Percentiles rank a stretch among this genome's conserved stretches.
Conservation (phyloP, 331 rosid genomes). For the Telfairia occidentalis region DNA sequence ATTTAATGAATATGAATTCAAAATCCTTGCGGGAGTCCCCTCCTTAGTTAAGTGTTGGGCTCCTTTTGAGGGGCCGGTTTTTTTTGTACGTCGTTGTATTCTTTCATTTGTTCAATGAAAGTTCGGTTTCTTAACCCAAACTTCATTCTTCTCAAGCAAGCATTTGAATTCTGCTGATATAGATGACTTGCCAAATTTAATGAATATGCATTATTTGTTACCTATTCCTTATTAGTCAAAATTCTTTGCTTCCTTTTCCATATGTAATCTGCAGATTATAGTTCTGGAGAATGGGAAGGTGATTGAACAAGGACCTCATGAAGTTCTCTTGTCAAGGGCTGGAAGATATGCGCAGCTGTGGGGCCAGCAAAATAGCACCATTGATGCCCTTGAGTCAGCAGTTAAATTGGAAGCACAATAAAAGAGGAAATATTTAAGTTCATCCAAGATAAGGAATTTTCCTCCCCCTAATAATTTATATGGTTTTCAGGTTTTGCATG, state of each 20-base stretch:
- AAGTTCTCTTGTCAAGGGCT: conserved; percentile 52
- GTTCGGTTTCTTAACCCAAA: too few species aligned
- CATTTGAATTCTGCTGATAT: neutral
- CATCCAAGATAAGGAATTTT: neutral
- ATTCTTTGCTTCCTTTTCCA: neutral
- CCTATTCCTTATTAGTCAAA: neutral
- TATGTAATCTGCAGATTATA: conserved; percentile 41
- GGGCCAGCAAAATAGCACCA: conserved; percentile 88
- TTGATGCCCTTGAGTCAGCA: conserved; percentile 59
- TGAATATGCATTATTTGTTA: neutral
- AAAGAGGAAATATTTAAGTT: neutral
- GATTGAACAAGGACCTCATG: conserved; percentile 89
- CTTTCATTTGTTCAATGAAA: too few species aligned
- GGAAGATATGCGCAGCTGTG: conserved; percentile 98
- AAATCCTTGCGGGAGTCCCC: too few species aligned
- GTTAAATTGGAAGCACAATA: conserved; percentile 23
- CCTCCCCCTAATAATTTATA: neutral
- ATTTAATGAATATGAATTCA: neutral
- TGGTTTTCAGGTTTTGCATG: neutral
- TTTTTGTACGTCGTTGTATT: too few species aligned
- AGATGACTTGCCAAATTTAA: neutral
- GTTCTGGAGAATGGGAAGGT: conserved; percentile 94
- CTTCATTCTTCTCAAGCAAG: neutral
- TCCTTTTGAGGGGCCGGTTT: too few species aligned
- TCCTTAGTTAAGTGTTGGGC: too few species aligned